Conservation (phyloP, 108 stramenopile species). For the Pseudonitzschia pungens region DNA sequence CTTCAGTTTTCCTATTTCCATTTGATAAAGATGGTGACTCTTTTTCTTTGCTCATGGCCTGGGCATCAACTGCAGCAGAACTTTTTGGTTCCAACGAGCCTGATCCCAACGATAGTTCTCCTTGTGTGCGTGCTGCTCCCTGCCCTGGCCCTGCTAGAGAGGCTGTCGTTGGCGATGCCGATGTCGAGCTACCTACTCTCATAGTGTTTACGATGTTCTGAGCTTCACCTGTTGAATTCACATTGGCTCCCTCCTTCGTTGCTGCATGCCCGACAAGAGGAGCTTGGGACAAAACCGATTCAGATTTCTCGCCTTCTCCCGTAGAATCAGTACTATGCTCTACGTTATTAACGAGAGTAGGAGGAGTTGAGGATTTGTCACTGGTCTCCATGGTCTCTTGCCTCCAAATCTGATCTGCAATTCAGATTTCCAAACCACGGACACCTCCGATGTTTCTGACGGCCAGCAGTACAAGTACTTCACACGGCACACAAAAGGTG, state of each 20-base stretch:
- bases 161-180: no score
- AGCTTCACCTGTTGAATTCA: slow-evolving; percentile 5
- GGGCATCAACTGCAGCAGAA: not conserved
- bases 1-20: no score
- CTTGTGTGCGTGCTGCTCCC: no score
- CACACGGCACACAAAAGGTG: not conserved
- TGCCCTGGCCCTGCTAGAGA: no score
- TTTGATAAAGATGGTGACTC: not conserved
- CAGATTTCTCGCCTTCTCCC: slow-evolving; percentile 8
- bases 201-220: no score
- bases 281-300: not conserved
- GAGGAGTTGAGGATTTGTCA: slow-evolving; percentile 4
- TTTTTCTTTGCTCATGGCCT: not conserved
- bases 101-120: no score
- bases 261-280: not conserved
- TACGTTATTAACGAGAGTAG: not conserved
- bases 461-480: slow-evolving; percentile 2
- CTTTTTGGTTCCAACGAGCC: not conserved
- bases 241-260: not conserved
- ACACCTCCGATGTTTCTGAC: slow-evolving; percentile 6
- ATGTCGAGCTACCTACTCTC: no score
- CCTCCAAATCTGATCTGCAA: not conserved
- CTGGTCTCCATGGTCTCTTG: slow-evolving; percentile 11
- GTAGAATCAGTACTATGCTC: slow-evolving; percentile 8
- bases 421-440: not conserved